A percentile compares a stretch with the other conserved stretches of the same genome.
Conservation (phyloP, 352 stramenopile genomes). For the Thalassiosira sp. region DNA sequence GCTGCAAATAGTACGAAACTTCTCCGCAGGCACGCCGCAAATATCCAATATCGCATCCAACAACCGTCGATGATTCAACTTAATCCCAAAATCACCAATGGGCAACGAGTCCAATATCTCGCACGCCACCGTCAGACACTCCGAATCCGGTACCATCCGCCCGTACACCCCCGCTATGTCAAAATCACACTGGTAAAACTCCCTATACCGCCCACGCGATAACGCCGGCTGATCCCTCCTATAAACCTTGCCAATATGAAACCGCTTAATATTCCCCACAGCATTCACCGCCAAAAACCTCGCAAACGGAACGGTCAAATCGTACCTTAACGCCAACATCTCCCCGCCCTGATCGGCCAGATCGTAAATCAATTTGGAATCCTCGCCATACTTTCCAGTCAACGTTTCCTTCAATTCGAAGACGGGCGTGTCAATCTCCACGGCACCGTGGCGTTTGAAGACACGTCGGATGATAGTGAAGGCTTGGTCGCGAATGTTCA, state of each 20-base stretch:
- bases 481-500: constrained; percentile 94
- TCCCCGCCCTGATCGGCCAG: constrained; percentile 97
- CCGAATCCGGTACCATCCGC: constrained; percentile 95
- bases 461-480: constrained; percentile 97
- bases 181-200: constrained; percentile 99
- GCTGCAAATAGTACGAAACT: constrained; percentile 97
- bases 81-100: constrained; percentile 93
- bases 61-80: constrained; percentile 96
- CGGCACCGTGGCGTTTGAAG: constrained; percentile 96
- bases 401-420: constrained; percentile 99
- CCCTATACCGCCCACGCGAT: constrained; percentile 93
- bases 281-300: constrained; percentile 96
- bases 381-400: constrained; percentile 98
- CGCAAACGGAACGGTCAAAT: constrained; percentile 98
- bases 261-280: constrained; percentile 98
- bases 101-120: constrained; percentile 87
- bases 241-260: constrained; percentile 97
- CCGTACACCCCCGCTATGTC: constrained; percentile 95
- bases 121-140: constrained; percentile 94
- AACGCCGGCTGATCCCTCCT: constrained; percentile 93
- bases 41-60: constrained; percentile 97
- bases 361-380: constrained; percentile 99
- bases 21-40: constrained; percentile 93
- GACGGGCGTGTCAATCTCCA: constrained; percentile 97
- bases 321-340: constrained; percentile 90